Base-by-base conservation (phyloP, 2,329 filamentous ascomycete genomes). In the Cercospora citrullina region DNA sequence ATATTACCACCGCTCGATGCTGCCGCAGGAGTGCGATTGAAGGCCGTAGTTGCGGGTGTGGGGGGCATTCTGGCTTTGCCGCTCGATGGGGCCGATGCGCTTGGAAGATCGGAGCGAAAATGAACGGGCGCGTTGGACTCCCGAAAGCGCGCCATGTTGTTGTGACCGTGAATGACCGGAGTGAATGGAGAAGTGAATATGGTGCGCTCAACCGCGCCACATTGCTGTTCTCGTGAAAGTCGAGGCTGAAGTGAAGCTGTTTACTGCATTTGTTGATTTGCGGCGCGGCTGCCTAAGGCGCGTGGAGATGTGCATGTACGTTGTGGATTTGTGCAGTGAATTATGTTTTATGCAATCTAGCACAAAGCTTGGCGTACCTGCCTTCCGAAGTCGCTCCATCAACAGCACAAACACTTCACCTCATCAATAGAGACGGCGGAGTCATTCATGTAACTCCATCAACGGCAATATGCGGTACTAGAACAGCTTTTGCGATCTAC, bases 91-190 rank as follows among this genome's bases (percentile, higher is more conserved):
- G 23, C 31, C 3, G 61, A 39, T 16, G 33, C 33, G 14, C 33
- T 33, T 39, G 62, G 45, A 5, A 64, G 8, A 26, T 53, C 61
- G 16, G 62, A 64, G 28, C 31, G 62, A 14, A 64, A 21, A 4
- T 26, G 51, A 26, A 30, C 48, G 10, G 18, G 7, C 8, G 21
- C 51, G 26, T 64, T 64, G 63, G 51, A 59, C 5, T 28, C 7
- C 1, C 53, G 63, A 26, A 45, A 64, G 12, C 14, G 51, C 12
- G 63, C 63, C 63, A 64, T 64, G 2, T 21, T 31, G 33, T 16
- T n/a, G 33, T 16, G 33, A 39, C 16, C 5, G 33, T 39, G 33
- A 39, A 39, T 39, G 33, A 2, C 16, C 14, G 4, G 14, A 14
- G 33, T 36, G 33, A 16, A 36, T 5, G 14, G 10, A 36, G 33